phyloP scores from a whole-genome alignment of 306 rosid species.

The Acacia melanoxylon region DNA sequence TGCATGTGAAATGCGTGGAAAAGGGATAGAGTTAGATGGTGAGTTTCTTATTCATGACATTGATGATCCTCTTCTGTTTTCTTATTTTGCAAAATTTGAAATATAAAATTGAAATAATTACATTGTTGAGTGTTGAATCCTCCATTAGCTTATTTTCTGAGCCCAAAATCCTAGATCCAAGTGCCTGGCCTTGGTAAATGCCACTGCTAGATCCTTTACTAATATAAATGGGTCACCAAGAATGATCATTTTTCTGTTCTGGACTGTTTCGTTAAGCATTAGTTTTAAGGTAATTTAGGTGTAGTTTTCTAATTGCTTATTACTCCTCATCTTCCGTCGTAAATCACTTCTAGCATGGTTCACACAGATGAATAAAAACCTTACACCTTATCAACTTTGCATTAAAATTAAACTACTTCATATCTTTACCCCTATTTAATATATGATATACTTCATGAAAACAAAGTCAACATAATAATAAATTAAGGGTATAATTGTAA shows the following conservation, averaged over 20 bases:
- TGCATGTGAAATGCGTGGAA: constrained; percentile 87
- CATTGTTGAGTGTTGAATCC: constrained; percentile 1
- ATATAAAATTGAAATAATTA: neutral
- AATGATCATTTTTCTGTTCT: neutral
- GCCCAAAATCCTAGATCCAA: constrained; percentile 4
- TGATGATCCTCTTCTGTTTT: neutral
- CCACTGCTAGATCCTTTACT: constrained; percentile 18
- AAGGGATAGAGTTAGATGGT: constrained; percentile 91
- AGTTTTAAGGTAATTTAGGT: neutral
- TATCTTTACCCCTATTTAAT: no score
- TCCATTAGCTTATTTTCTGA: neutral
- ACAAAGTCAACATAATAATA: no score
- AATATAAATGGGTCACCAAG: constrained; percentile 6
- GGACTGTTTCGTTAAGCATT: neutral
- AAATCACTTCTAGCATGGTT: no score
- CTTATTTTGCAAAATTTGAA: constrained; percentile 15
- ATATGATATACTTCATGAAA: no score
- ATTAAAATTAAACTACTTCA: no score
- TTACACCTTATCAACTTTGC: no score
- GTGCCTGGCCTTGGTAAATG: constrained; percentile 5
- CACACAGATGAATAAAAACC: no score
- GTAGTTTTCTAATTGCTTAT: neutral
- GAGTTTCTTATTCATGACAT: constrained; percentile 14
- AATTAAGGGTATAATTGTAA: no score
- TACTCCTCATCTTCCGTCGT: no score